Evolutionary conservation across 192 early-diverging fungal genomes (phyloP), one percentile per base, ranked within the genome.

Genomic region (Mortierella antarctica): DNA sequence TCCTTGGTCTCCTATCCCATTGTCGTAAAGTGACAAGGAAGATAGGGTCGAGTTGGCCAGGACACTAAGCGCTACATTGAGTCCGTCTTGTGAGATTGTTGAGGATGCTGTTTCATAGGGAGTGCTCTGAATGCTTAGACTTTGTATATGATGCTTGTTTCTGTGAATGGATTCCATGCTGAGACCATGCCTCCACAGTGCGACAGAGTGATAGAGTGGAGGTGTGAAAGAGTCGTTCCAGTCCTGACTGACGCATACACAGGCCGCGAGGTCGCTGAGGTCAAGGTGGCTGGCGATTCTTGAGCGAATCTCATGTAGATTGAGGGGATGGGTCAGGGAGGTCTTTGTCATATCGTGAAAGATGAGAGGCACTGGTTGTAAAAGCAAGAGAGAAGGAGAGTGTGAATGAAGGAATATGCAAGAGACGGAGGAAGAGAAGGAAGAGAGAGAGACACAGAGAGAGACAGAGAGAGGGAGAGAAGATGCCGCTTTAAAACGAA

Each of bases 241-340:
- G 47, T 44, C 59, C n/a, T 47, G 45, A 61, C 59, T 63, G 42
- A 62, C 60, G 21, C 60, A 5, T 2, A 44, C 60, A 46, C 60
- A 62, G 45, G 60, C 42, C 17, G 60, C 45, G n/a, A 62, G 60
- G 60, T 62, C 60, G 12, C 46, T 62, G 60, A 62, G 11, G 17
- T 2, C 48, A 63, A 63, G 62, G 49, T 48, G 50, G n/a, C 47
- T 50, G 62, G 62, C 62, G 21, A 63, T 42, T 63, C 47, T 50
- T 63, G 62, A 50, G 62, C 45, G 62, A 63, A 63, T 63, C 62
- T 53, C 59, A 45, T 61, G 59, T 61, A 61, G 59, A 61, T 61
- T n/a, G 42, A 61, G 59, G 59, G 59, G n/a, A 9, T 61, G 59
- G 9, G 59, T 61, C 59, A n/a, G 59, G 42, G 7, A 61, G 7